A percentile compares a stretch with the other conserved stretches of the same genome.
phyloP scores from a whole-genome alignment of 2,329 filamentous ascomycete species.

The Talaromyces funiculosus region DNA sequence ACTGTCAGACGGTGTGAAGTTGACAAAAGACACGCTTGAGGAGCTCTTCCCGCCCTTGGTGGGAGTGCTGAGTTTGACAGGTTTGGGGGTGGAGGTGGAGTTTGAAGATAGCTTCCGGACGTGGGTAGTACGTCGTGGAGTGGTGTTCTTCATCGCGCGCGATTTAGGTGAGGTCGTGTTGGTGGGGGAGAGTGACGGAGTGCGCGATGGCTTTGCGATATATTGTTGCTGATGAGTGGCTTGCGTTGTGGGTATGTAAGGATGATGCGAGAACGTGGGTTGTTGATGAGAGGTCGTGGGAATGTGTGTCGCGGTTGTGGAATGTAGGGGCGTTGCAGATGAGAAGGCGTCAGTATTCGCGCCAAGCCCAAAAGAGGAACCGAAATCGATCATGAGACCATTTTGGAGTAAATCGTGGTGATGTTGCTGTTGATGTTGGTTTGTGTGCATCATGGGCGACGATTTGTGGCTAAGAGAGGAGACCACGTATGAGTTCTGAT shows the following conservation, averaged over 20 bases:
- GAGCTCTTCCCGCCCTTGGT: constrained; percentile 22
- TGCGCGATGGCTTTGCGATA: constrained; percentile 25
- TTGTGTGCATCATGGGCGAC: constrained; percentile 19
- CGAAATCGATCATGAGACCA: constrained; percentile 37
- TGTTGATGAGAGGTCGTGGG: constrained; percentile 7
- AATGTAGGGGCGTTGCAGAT: constrained; percentile 19
- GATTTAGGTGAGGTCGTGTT: constrained; percentile 26
- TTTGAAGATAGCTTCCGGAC: constrained; percentile 37
- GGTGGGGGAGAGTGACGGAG: constrained; percentile 36
- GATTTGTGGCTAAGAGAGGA: constrained; percentile 33
- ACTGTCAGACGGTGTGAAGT: constrained; percentile 79
- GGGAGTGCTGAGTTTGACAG: constrained; percentile 24
- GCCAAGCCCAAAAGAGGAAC: constrained; percentile 31
- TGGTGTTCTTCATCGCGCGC: constrained; percentile 22
- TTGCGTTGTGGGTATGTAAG: constrained; percentile 19
- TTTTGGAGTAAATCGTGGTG: constrained; percentile 34
- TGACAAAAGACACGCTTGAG: constrained; percentile 65
- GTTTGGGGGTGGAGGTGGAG: constrained; percentile 27
- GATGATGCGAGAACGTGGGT: constrained; percentile 9
- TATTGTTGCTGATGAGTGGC: constrained; percentile 17
- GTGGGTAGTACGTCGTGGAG: constrained; percentile 33
- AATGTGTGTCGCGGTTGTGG: constrained; percentile 16
- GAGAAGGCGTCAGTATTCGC: constrained; percentile 24
- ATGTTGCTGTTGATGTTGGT: constrained; percentile 23
- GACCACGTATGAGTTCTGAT: constrained; percentile 32